A percentile compares a stretch with the other conserved stretches of the same genome.
phyloP scores from a whole-genome alignment of 1,139 yeast genomes.

The Taiozyma sp. region DNA sequence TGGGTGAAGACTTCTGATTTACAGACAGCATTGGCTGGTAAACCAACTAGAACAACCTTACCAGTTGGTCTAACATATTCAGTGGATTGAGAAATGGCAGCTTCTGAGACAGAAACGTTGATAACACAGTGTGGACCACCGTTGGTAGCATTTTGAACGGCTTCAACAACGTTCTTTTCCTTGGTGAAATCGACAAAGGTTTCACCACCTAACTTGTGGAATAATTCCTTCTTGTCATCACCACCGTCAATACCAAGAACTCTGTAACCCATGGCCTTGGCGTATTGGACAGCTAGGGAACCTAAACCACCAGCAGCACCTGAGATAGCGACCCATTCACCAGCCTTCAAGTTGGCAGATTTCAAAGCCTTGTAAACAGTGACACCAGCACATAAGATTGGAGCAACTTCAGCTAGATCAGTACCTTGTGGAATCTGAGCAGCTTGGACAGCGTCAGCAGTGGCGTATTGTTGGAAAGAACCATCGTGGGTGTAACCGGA shows the following conservation, averaged over 20 bases:
- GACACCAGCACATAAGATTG: conserved; percentile 65
- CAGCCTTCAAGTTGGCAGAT: conserved; percentile 49
- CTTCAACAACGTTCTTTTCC: conserved; percentile 45
- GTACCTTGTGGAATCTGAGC: conserved; percentile 53
- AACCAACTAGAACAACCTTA: conserved; percentile 57
- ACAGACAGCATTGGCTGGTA: conserved; percentile 57
- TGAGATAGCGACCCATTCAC: conserved; percentile 59
- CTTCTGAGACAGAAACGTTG: conserved; percentile 56
- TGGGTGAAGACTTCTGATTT: conserved; percentile 49
- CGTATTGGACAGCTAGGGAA: conserved; percentile 59
- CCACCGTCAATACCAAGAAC: conserved; percentile 62
- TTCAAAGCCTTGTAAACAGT: conserved; percentile 65
- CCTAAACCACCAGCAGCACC: conserved; percentile 72
- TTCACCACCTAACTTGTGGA: conserved; percentile 52
- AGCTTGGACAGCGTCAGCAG: conserved; percentile 63
- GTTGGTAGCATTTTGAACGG: conserved; percentile 41
- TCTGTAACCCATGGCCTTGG: conserved; percentile 59
- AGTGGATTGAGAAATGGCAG: conserved; percentile 50
- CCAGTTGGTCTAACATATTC: conserved; percentile 54
- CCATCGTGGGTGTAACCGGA: conserved; percentile 68
- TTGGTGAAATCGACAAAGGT: conserved; percentile 47
- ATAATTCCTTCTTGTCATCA: conserved; percentile 47
- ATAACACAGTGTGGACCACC: conserved; percentile 64
- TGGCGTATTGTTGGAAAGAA: conserved; percentile 62
- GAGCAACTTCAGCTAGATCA: conserved; percentile 53